Percentiles rank a stretch among this genome's conserved stretches.
Evolutionary conservation across 2,329 filamentous ascomycete genomes (phyloP).

Genomic region (Penicillium sp.): DNA sequence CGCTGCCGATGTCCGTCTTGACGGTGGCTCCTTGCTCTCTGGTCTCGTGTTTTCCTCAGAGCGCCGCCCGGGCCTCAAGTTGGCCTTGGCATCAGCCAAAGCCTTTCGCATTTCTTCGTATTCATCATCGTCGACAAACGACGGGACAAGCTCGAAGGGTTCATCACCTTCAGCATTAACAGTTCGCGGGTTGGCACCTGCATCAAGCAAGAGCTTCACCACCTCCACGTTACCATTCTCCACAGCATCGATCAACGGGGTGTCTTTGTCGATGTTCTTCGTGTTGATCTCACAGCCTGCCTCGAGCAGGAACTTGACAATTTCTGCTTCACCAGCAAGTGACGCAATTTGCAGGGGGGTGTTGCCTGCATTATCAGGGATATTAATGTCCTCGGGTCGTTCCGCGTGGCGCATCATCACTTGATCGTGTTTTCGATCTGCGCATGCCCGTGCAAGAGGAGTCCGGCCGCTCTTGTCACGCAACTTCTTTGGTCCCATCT

Average conservation of each 20-base stretch:
- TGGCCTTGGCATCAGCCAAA: slow-evolving; percentile 65
- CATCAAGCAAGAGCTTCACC: slow-evolving; percentile 77
- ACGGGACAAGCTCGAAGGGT: slow-evolving; percentile 78
- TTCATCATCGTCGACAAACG: slow-evolving; percentile 66
- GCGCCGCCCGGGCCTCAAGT: slow-evolving; percentile 49
- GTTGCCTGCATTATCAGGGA: slow-evolving; percentile 93
- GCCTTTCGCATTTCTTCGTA: slow-evolving; percentile 75
- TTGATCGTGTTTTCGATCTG: slow-evolving; percentile 76
- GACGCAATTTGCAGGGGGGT: slow-evolving; percentile 92
- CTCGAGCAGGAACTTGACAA: slow-evolving; percentile 83
- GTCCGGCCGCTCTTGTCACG: slow-evolving; percentile 93
- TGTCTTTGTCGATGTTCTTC: slow-evolving; percentile 79
- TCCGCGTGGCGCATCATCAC: slow-evolving; percentile 75
- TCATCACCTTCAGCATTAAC: slow-evolving; percentile 92
- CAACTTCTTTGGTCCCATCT: slow-evolving; percentile 73
- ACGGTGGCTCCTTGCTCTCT: slow-evolving; percentile 40
- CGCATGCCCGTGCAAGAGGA: slow-evolving; percentile 83
- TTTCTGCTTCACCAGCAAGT: slow-evolving; percentile 80
- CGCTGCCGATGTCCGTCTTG: slow-evolving; percentile 46
- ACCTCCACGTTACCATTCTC: slow-evolving; percentile 93
- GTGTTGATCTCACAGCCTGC: slow-evolving; percentile 83
- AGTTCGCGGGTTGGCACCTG: slow-evolving; percentile 88
- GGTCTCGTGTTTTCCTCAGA: slow-evolving; percentile 45
- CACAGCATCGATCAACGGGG: slow-evolving; percentile 91
- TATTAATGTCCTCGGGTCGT: slow-evolving; percentile 83